These are phyloP conservation scores for Pezicula neosporulosa DNA, from an alignment of 2,329 filamentous ascomycete species.

Conservation along the genomic window DNA sequence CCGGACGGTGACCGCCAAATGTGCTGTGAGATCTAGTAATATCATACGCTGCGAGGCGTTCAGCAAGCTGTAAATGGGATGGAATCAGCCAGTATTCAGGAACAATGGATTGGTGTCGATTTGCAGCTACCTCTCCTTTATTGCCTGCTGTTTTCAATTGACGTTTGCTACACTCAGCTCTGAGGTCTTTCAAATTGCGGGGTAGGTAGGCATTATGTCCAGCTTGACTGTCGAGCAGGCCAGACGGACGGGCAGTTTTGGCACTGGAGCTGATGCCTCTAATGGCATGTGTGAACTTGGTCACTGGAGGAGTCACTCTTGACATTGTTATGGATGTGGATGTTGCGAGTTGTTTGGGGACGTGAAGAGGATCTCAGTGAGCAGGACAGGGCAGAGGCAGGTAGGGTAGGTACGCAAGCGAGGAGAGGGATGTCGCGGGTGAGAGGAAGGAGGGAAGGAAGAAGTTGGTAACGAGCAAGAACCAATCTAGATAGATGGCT, in stretches of 20 bases:
- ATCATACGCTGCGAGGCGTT: slow-evolving; percentile 21
- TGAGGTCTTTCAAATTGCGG: slow-evolving; percentile 21
- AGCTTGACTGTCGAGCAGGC: slow-evolving; percentile 16
- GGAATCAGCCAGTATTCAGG: not conserved
- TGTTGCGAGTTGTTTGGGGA: slow-evolving; percentile 5
- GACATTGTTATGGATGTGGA: slow-evolving; percentile 19
- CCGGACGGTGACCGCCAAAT: slow-evolving; percentile 25
- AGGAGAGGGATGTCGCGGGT: not conserved
- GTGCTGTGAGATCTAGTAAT: slow-evolving; percentile 23
- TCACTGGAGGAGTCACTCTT: slow-evolving; percentile 26
- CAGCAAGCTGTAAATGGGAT: slow-evolving; percentile 17
- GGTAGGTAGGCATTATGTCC: slow-evolving; percentile 19
- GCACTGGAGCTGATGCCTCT: slow-evolving; percentile 22
- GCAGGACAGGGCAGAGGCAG: no score
- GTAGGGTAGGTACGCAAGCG: not conserved
- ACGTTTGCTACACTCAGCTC: slow-evolving; percentile 21
- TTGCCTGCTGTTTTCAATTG: slow-evolving; percentile 18
- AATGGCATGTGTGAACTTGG: slow-evolving; percentile 20
- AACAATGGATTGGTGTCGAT: not conserved
- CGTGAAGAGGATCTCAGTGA: not conserved
- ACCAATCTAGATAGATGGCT: no score
- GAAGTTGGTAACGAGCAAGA: no score
- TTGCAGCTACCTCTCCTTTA: slow-evolving; percentile 23
- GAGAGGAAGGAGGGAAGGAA: not conserved
- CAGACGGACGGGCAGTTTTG: slow-evolving; percentile 16